These are phyloP conservation scores for Pseudocercospora macadamiae DNA, from an alignment of 2,329 filamentous ascomycete species.

Conservation along the genomic window DNA sequence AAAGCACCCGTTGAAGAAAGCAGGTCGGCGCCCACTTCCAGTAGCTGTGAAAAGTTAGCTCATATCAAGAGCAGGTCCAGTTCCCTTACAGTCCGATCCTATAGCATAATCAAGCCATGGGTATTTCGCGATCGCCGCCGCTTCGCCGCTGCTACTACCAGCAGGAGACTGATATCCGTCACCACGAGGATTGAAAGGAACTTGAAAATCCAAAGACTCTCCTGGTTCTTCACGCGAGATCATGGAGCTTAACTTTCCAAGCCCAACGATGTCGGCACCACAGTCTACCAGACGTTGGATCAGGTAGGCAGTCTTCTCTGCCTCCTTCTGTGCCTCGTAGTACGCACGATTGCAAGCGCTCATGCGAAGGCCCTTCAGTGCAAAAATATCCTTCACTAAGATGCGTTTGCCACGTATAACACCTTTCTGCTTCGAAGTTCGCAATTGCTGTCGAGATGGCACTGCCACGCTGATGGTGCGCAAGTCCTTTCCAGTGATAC, in stretches of 20 bases:
- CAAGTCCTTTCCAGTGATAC: background rate
- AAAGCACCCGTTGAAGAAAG: conserved; percentile 6
- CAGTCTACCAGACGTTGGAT: conserved; percentile 57
- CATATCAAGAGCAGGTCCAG: background rate
- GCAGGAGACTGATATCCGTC: conserved; percentile 52
- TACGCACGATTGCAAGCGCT: conserved; percentile 24
- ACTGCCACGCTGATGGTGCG: background rate
- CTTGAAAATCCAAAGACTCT: conserved; percentile 41
- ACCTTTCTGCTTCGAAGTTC: background rate
- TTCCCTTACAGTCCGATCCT: conserved; percentile 6
- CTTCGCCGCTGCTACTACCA: conserved; percentile 46
- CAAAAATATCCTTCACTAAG: conserved; percentile 34
- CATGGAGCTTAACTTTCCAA: conserved; percentile 41
- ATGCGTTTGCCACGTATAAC: conserved; percentile 17
- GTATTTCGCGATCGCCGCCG: conserved; percentile 40
- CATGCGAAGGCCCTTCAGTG: conserved; percentile 26
- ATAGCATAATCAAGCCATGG: conserved; percentile 45
- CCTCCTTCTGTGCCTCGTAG: conserved; percentile 24
- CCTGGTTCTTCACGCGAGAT: conserved; percentile 27
- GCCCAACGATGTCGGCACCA: conserved; percentile 55
- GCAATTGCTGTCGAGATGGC: background rate
- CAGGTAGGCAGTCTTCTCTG: conserved; percentile 46
- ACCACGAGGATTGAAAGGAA: conserved; percentile 48
- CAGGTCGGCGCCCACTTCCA: conserved; percentile 10
- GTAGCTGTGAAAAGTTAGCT: conserved; percentile 5